A percentile compares a stretch with the other conserved stretches of the same genome.
phyloP scores from a whole-genome alignment of 176 grass and related monocot genomes.

The Oryza glaberrima region DNA sequence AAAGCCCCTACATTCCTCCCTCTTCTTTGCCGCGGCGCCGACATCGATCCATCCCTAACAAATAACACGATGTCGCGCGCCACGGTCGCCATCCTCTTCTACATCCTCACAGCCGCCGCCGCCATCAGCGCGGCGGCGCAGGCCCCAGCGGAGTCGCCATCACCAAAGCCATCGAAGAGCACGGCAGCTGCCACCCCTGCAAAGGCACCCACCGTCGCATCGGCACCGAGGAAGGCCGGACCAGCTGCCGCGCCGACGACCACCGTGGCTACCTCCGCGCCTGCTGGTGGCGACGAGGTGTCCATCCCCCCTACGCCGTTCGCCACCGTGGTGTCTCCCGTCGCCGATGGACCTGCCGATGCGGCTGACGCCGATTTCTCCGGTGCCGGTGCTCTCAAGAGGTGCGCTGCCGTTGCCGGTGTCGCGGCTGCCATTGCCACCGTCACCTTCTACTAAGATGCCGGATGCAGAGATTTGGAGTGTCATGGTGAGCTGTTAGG shows the following conservation, averaged over 20 bases:
- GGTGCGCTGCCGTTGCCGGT: neutral
- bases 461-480: neutral
- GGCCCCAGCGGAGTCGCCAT: conserved; percentile 32
- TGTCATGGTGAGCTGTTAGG: neutral
- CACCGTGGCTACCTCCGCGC: neutral
- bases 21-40: neutral
- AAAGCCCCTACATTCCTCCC: neutral
- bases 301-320: conserved; percentile 21
- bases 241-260: conserved; percentile 13
- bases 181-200: neutral
- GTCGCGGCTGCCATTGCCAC: neutral
- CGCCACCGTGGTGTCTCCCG: neutral
- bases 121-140: conserved; percentile 11
- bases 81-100: conserved; percentile 45
- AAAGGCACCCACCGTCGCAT: conserved; percentile 25
- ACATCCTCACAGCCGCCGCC: conserved; percentile 35
- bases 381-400: neutral
- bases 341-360: conserved; percentile 11
- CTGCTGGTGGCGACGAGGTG: neutral
- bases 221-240: conserved; percentile 18
- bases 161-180: conserved; percentile 38
- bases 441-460: conserved; percentile 46
- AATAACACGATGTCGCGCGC: conserved; percentile 47
- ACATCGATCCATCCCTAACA: neutral
- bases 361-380: conserved; percentile 45